Evolutionary conservation across 495 filamentous ascomycete genomes (phyloP), one percentile per base, ranked within the genome.

Genomic region (Penicillium nucicola): DNA sequence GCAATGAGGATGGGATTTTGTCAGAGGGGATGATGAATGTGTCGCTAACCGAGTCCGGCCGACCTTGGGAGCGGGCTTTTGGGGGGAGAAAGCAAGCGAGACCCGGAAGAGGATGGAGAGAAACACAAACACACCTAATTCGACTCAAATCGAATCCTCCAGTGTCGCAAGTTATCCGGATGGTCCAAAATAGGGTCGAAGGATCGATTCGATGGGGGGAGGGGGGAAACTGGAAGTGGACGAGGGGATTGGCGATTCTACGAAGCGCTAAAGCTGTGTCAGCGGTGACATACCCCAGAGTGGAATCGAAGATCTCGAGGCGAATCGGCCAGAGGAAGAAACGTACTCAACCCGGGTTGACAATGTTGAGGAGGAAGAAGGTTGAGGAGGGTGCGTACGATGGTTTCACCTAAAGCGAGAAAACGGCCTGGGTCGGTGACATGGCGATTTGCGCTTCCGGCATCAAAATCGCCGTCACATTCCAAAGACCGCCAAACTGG

Each of bases 401-500:
- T 62, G 63, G 69, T 74, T 74, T 72, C 69, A 72, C 67, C 60
- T 66, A 62, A 69, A 67, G 64, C 68, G 68, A 71, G 65, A 71
- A 69, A 65, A 58, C 62, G 59, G 62, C 50, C 58, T 65, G 66
- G 61, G 62, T 68, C 61, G 65, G 65, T 67, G 62, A 67, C 68
- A 70, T 67, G 64, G 61, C 59, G 60, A 60, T 60, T 65, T 63
- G 62, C 70, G 55, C 64, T 60, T 62, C 57, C 62, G 57, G 56
- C 60, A 53, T 43, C 46, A 42, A 39, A 50, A 50, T 47, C 48
- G 44, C 42, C 61, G 56, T 60, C 59, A 63, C 56, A 46, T 64
- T 55, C 55, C 52, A 45, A 32, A 22, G 19, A 28, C 25, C 25
- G 0, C 10, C 6, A 28, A 28, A 28, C 7, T 28, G 25, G 25